A percentile compares a stretch with the other conserved stretches of the same genome.
Conservation (phyloP, 2,329 filamentous ascomycete species). For the Calonectria montana region DNA sequence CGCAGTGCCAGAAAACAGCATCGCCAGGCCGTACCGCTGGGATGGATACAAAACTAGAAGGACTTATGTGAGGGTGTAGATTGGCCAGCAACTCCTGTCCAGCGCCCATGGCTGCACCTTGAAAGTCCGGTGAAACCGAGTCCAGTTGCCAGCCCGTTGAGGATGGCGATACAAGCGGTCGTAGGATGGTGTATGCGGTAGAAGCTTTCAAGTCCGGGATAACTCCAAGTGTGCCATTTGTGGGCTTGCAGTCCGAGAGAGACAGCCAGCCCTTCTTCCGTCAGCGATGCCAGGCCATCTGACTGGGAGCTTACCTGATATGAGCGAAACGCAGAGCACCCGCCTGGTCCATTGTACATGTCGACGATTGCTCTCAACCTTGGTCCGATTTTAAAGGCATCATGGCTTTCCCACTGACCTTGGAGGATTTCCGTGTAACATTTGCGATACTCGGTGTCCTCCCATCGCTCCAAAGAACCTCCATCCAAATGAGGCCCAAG, state of each 20-base stretch:
- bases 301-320: neutral
- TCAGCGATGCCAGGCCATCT: neutral
- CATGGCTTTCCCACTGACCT: neutral
- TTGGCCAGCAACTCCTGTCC: neutral
- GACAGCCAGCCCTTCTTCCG: neutral
- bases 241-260: neutral
- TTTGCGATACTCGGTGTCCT: neutral
- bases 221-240: neutral
- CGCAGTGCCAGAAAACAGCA: neutral
- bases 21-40: neutral
- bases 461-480: conserved; percentile 2
- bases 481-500: conserved; percentile 1
- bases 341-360: neutral
- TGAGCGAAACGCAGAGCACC: neutral
- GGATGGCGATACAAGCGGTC: neutral
- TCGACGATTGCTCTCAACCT: neutral
- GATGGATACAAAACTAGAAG: neutral
- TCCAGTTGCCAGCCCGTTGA: neutral
- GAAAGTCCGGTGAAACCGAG: neutral
- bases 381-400: neutral
- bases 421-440: neutral
- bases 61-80: neutral
- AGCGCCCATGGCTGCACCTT: neutral
- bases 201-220: neutral
- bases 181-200: neutral